Conservation (phyloP, 1,139 yeast species). For the Taphrina confusa region DNA sequence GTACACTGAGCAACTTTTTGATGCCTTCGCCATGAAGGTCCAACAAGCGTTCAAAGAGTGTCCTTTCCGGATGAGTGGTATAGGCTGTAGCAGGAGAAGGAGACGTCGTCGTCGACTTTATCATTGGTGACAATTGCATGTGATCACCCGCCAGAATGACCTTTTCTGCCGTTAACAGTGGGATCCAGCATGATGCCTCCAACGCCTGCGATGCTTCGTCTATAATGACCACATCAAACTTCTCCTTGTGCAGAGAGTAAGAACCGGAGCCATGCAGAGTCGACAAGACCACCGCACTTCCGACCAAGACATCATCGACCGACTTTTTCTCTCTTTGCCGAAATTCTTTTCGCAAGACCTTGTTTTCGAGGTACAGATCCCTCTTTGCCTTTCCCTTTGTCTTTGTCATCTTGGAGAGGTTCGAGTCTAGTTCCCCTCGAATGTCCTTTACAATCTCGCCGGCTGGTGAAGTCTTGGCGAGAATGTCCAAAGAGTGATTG, state of each 20-base stretch:
- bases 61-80: slow-evolving; percentile 53
- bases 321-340: slow-evolving; percentile 66
- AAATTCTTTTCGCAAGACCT: slow-evolving; percentile 68
- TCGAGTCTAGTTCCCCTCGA: slow-evolving; percentile 65
- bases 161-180: slow-evolving; percentile 64
- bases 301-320: slow-evolving; percentile 58
- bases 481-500: slow-evolving; percentile 73
- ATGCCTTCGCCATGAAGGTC: slow-evolving; percentile 54
- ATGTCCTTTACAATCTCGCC: slow-evolving; percentile 69
- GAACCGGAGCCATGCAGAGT: slow-evolving; percentile 74
- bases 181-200: slow-evolving; percentile 98
- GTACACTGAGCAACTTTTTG: slow-evolving; percentile 63
- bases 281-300: slow-evolving; percentile 69
- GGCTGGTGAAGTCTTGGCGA: slow-evolving; percentile 63
- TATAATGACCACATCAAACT: slow-evolving; percentile 80
- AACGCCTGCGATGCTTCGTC: slow-evolving; percentile 94
- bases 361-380: slow-evolving; percentile 68
- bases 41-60: slow-evolving; percentile 79
- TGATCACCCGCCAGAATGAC: slow-evolving; percentile 68
- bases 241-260: slow-evolving; percentile 49
- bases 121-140: slow-evolving; percentile 67
- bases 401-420: slow-evolving; percentile 63
- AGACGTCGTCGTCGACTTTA: slow-evolving; percentile 42
- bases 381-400: slow-evolving; percentile 56
- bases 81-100: neutral